Evolutionary conservation across 768 basidiomycete species (phyloP), one percentile per base, ranked within the genome.

Genomic region (Xerocomus brunneocitrinus): DNA sequence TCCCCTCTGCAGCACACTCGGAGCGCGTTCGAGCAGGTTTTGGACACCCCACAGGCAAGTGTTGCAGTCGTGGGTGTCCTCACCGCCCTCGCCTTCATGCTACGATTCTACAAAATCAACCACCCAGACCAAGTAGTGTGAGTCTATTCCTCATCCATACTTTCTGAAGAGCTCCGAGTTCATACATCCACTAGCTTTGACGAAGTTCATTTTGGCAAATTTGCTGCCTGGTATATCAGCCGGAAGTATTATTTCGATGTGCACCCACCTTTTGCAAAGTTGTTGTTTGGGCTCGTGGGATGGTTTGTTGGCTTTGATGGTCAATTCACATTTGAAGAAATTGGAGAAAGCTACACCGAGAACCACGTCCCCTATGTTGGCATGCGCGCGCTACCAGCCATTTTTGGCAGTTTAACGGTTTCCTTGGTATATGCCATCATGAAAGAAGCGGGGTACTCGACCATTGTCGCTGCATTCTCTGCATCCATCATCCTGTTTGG

Each of bases 241-340:
- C 81, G 95, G 58, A 83, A 97, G 71, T 99, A 98, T 75, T 98
- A 98, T 74, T 99, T 99, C 76, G 97, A 99, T 68, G 95, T 99
- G 8, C 97, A 99, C 64, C 97, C 97, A 35, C 97, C 97, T 2
- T 82, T 98, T 48, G 95, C 97, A 39, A 99, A 99, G 69, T 80
- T 99, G 55, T 78, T 99, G 25, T 91, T 95, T 64, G 97, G 87
- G 39, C 79, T 97, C 32, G 90, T 91, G 28, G 97, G 93, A 57
- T 98, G 92, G 92, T 89, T 95, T 53, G 91, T 94, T 30, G 97
- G 95, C 9, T 98, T 95, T 65, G 89, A 98, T 60, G 97, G 97
- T 38, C 77, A 86, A 47, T 99, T 98, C 72, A 79, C 84, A 28
- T 99, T 99, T 76, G 90, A 97, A 55, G 87, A 84, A 62, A 98